Percentiles rank a stretch among this genome's conserved stretches.
Evolutionary conservation across 78 protist species (phyloP).

Genomic region (Dictyostelium citrinum): DNA sequence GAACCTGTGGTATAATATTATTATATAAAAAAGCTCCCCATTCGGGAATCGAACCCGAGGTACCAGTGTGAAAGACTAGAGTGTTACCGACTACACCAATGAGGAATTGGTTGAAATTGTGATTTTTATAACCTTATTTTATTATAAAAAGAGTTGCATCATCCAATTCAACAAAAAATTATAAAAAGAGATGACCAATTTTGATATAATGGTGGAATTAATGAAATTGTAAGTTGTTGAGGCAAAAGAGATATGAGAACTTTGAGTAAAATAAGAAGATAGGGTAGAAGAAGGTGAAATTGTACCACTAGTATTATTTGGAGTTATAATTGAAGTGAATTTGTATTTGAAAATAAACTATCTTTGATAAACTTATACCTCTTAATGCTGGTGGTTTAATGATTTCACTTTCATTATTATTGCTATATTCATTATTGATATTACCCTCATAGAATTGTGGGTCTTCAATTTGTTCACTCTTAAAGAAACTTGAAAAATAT

Average conservation of each 20-base stretch:
- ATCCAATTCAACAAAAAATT: too few species aligned
- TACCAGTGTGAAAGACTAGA: conserved; percentile 54
- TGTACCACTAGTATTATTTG: background rate
- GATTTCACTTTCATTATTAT: background rate
- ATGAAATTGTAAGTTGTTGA: background rate
- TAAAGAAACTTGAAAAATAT: conserved; percentile 2
- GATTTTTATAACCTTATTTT: too few species aligned
- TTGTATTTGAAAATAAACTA: background rate
- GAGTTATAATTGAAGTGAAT: conserved; percentile 10
- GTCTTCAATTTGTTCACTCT: background rate
- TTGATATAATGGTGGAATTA: too few species aligned
- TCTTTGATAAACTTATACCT: background rate
- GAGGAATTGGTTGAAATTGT: too few species aligned
- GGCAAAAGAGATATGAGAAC: background rate
- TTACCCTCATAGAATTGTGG: background rate
- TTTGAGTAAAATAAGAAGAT: background rate
- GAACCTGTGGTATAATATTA: too few species aligned
- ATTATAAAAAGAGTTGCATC: too few species aligned
- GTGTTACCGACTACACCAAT: conserved; percentile 59
- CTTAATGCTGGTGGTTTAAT: background rate
- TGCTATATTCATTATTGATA: background rate
- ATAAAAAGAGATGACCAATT: too few species aligned
- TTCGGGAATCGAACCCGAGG: conserved; percentile 59
- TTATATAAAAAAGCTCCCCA: conserved; percentile 34
- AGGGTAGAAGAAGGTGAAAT: background rate